A percentile compares a stretch with the other conserved stretches of the same genome.
Evolutionary conservation across 1,139 yeast species (phyloP).

Genomic region (Suhomyces choctaworum): DNA sequence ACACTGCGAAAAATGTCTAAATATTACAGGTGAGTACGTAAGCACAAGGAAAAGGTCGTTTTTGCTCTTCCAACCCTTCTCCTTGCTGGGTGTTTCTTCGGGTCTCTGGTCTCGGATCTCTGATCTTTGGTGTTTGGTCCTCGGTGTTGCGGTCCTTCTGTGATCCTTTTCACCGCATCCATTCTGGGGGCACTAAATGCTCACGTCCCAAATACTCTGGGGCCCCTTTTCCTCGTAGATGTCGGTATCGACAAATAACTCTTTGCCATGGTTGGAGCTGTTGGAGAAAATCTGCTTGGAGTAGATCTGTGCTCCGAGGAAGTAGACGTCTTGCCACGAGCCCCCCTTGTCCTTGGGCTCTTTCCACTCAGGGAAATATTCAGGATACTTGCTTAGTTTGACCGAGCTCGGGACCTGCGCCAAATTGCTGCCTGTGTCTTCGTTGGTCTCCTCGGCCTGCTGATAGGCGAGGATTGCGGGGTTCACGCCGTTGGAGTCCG

Average conservation of each 20-base stretch:
- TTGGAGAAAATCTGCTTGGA: conserved; percentile 78
- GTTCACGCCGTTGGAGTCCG: conserved; percentile 34
- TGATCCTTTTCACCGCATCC: too few relatives aligned
- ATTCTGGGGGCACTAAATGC: conserved; percentile 21
- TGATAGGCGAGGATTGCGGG: conserved; percentile 48
- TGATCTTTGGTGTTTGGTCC: too few relatives aligned
- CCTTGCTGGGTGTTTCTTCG: too few relatives aligned
- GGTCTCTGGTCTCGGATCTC: too few relatives aligned
- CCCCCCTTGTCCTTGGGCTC: conserved; percentile 60
- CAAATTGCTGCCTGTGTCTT: conserved; percentile 32
- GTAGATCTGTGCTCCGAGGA: conserved; percentile 86
- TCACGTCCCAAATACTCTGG: conserved; percentile 55
- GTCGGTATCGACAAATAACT: conserved; percentile 69
- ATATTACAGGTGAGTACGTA: conserved; percentile 5
- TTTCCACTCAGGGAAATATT: conserved; percentile 96
- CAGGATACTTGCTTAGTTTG: conserved; percentile 72
- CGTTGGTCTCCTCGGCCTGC: conserved; percentile 29
- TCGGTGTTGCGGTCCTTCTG: too few relatives aligned
- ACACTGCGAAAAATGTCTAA: neutral
- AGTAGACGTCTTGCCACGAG: conserved; percentile 65
- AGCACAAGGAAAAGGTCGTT: too few relatives aligned
- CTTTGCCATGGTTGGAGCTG: conserved; percentile 58
- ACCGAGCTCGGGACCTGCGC: conserved; percentile 78
- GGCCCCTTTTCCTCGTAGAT: conserved; percentile 85
- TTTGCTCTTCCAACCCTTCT: too few relatives aligned